A percentile compares a stretch with the other conserved stretches of the same genome.
These are phyloP conservation scores for Malassezia psittaci DNA, from an alignment of 1,284 basidiomycete species.

Conservation along the genomic window DNA sequence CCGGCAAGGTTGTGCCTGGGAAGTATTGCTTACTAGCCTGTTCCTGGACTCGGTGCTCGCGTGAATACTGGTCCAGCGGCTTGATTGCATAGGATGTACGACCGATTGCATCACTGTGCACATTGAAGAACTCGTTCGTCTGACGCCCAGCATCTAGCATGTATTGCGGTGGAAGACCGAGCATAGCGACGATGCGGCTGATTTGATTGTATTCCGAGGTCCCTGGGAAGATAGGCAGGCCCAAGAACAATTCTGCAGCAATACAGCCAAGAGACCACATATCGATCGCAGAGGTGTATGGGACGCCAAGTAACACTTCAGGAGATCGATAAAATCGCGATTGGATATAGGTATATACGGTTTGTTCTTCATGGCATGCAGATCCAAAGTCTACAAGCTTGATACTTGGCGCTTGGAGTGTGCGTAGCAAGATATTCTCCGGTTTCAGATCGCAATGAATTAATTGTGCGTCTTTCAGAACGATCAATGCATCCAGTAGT, in stretches of 20 bases:
- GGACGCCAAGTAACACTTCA: conserved; percentile 86
- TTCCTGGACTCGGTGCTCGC: conserved; percentile 86
- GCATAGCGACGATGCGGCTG: conserved; percentile 92
- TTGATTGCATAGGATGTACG: conserved; percentile 84
- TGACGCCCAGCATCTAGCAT: conserved; percentile 97
- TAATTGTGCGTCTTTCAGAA: conserved; percentile 85
- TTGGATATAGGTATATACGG: conserved; percentile 95
- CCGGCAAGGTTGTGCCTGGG: conserved; percentile 81
- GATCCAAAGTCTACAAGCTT: conserved; percentile 99
- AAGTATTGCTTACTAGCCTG: conserved; percentile 98
- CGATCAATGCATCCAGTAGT: conserved; percentile 77
- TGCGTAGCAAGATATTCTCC: conserved; percentile 95
- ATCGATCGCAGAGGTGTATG: conserved; percentile 86
- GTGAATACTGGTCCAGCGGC: conserved; percentile 83
- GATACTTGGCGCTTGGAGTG: conserved; percentile 83
- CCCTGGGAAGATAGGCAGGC: conserved; percentile 88
- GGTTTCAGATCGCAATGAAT: conserved; percentile 98
- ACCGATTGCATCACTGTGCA: conserved; percentile 65
- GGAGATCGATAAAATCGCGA: conserved; percentile 94
- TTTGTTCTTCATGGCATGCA: conserved; percentile 96
- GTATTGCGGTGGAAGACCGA: conserved; percentile 78
- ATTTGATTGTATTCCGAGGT: conserved; percentile 99
- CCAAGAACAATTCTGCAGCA: conserved; percentile 92
- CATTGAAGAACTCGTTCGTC: conserved; percentile 82
- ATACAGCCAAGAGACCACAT: conserved; percentile 95